These are phyloP conservation scores for Hypomyces rosellus DNA, from an alignment of 2,329 filamentous ascomycete species.

Conservation along the genomic window DNA sequence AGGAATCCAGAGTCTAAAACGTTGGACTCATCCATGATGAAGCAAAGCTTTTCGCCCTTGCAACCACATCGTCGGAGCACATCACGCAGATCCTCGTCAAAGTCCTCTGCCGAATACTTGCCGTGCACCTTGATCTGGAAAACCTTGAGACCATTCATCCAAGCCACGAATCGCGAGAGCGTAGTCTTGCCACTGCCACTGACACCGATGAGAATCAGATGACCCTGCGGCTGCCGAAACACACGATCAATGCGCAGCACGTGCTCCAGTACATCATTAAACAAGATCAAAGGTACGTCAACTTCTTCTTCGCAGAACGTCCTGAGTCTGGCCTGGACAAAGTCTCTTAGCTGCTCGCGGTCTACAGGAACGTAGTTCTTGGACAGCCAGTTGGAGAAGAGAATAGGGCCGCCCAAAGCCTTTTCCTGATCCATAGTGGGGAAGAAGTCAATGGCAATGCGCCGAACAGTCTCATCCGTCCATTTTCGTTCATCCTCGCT, in stretches of 20 bases:
- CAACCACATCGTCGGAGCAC: slow-evolving; percentile 91
- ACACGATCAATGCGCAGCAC: slow-evolving; percentile 97
- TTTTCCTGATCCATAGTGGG: slow-evolving; percentile 89
- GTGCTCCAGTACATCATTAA: slow-evolving; percentile 98
- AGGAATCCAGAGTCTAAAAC: slow-evolving; percentile 97
- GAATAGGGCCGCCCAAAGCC: slow-evolving; percentile 83
- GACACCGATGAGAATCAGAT: slow-evolving; percentile 96
- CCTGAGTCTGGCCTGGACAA: slow-evolving; percentile 92
- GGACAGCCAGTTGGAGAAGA: slow-evolving; percentile 99
- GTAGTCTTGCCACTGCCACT: slow-evolving; percentile 99
- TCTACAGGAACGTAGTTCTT: slow-evolving; percentile 98
- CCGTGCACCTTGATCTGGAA: slow-evolving; percentile 99
- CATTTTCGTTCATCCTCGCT: slow-evolving; percentile 89
- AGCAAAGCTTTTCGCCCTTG: slow-evolving; percentile 99
- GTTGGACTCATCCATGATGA: slow-evolving; percentile 99
- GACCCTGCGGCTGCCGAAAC: slow-evolving; percentile 95
- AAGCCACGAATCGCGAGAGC: slow-evolving; percentile 93
- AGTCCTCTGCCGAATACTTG: slow-evolving; percentile 96
- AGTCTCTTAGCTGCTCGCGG: slow-evolving; percentile 89
- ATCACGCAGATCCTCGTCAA: slow-evolving; percentile 93
- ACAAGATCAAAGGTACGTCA: slow-evolving; percentile 95
- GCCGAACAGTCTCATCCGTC: slow-evolving; percentile 82
- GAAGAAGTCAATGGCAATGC: slow-evolving; percentile 87
- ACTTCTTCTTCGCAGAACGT: slow-evolving; percentile 99
- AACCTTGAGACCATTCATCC: slow-evolving; percentile 99